Percentiles rank a stretch among this genome's conserved stretches.
Evolutionary conservation across 495 filamentous ascomycete species (phyloP).

Genomic region (Tuber umbilicatum): DNA sequence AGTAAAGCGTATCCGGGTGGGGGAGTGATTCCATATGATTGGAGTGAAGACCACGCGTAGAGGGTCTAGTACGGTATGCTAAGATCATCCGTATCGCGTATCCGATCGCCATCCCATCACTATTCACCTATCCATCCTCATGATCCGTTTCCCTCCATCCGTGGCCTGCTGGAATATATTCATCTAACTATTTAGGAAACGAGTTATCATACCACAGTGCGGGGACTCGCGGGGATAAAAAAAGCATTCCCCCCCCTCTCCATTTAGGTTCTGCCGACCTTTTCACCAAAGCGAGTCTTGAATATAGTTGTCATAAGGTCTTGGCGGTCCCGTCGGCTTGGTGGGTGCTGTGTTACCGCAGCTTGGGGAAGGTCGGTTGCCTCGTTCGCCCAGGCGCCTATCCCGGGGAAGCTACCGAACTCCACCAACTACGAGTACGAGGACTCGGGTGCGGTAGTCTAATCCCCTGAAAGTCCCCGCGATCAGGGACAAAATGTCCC

Average conservation of each 20-base stretch:
- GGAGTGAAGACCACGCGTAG: neutral
- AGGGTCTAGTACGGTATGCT: neutral
- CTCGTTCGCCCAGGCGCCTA: neutral
- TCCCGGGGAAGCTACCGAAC: neutral
- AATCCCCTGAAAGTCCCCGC: neutral
- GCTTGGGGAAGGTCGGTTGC: neutral
- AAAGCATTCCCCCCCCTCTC: neutral
- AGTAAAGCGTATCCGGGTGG: neutral
- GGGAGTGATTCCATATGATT: neutral
- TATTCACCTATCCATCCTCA: neutral
- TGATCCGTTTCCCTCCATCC: neutral
- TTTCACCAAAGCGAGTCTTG: no score
- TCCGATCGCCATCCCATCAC: neutral
- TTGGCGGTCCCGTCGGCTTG: neutral
- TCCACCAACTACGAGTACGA: no score
- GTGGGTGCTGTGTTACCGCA: neutral
- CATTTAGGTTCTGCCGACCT: neutral
- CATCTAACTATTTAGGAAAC: neutral
- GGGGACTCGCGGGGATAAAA: neutral
- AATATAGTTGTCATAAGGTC: neutral
- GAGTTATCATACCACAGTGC: neutral
- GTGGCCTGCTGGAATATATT: neutral
- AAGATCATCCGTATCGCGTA: neutral
- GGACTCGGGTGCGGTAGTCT: no score
- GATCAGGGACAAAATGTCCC: neutral